Percentiles rank a stretch among this genome's conserved stretches.
Evolutionary conservation across 2,329 filamentous ascomycete species (phyloP).

Genomic region (Parastagonospora nodorum): DNA sequence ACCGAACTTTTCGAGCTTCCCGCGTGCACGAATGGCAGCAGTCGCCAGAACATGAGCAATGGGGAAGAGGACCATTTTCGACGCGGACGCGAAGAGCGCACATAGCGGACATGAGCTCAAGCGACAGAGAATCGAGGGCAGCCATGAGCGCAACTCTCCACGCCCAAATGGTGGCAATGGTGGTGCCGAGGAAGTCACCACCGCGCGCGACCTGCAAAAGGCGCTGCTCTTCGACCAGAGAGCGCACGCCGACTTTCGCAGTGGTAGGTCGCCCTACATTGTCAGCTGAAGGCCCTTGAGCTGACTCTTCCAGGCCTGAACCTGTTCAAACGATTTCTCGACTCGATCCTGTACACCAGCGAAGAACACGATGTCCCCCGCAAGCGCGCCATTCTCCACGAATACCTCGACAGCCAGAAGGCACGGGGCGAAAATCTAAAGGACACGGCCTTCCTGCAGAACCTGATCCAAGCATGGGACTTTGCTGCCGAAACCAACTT

Average conservation of each 20-base stretch:
- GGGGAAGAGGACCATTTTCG: slow-evolving; percentile 42
- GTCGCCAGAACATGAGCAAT: slow-evolving; percentile 18
- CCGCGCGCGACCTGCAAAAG: slow-evolving; percentile 43
- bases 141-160: slow-evolving; percentile 31
- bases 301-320: slow-evolving; percentile 60
- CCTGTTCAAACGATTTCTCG: slow-evolving; percentile 73
- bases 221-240: slow-evolving; percentile 46
- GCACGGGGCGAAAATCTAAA: slow-evolving; percentile 57
- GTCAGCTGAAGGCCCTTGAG: neutral
- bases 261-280: slow-evolving; percentile 19
- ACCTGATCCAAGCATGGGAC: slow-evolving; percentile 87
- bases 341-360: slow-evolving; percentile 62
- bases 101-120: slow-evolving; percentile 33
- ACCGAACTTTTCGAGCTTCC: slow-evolving; percentile 24
- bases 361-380: slow-evolving; percentile 54
- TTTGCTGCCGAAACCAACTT: slow-evolving; percentile 80
- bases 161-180: slow-evolving; percentile 18
- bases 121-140: slow-evolving; percentile 36
- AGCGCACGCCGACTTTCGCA: slow-evolving; percentile 34
- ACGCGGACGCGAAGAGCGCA: slow-evolving; percentile 30
- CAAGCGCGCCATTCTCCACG: slow-evolving; percentile 65
- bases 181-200: slow-evolving; percentile 36
- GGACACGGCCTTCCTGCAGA: slow-evolving; percentile 69
- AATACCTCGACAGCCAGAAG: slow-evolving; percentile 69
- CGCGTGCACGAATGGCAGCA: slow-evolving; percentile 1